Conservation (phyloP, 345 rosid species). For the Excoecaria cochinchinensis region DNA sequence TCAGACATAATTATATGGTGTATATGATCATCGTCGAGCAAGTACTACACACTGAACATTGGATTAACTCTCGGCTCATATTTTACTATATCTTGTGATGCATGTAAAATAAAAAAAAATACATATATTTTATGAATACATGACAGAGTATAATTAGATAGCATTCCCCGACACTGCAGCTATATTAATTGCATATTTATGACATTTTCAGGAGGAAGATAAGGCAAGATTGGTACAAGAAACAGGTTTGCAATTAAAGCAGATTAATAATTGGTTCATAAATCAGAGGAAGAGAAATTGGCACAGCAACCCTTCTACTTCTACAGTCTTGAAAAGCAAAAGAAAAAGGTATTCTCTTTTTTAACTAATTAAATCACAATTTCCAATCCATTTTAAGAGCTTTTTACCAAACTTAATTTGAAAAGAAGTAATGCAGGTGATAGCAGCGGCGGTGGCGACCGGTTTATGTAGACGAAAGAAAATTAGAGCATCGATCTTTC, state of each 20-base stretch:
- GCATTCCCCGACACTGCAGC: no score
- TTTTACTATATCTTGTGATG: no score
- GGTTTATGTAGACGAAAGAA: conserved; percentile 41
- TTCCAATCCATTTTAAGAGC: conserved; percentile 13
- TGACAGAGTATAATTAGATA: no score
- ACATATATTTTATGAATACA: no score
- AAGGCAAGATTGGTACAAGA: conserved; percentile 94
- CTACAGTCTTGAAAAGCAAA: conserved; percentile 77
- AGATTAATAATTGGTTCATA: conserved; percentile 98
- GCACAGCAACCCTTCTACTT: conserved; percentile 90
- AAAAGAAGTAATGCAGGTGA: conserved; percentile 96
- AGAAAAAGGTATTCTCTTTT: conserved; percentile 67
- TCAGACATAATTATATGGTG: no score
- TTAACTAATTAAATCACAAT: background rate
- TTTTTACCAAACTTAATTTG: conserved; percentile 44
- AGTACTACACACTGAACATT: no score
- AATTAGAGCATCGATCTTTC: no score
- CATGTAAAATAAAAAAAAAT: no score
- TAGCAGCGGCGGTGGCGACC: conserved; percentile 55
- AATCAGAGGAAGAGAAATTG: conserved; percentile 98
- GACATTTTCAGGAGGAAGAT: conserved; percentile 81
- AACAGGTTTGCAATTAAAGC: conserved; percentile 94
- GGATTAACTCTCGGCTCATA: no score
- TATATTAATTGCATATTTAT: background rate
- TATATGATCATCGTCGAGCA: no score